Conservation (phyloP, 2,329 filamentous ascomycete genomes). For the Ophiostoma montium region DNA sequence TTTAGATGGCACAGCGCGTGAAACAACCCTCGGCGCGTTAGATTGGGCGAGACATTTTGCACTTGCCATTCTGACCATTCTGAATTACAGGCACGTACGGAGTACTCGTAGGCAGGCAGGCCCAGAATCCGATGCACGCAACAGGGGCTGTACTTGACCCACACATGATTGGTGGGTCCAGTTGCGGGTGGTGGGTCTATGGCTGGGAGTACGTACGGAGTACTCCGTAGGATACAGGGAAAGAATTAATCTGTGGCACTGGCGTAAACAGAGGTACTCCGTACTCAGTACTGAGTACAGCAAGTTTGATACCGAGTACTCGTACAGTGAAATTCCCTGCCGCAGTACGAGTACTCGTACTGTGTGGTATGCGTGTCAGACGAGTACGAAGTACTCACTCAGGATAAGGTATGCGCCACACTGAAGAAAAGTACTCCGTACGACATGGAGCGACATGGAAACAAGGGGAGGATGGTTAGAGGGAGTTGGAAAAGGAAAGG, state of each 20-base stretch:
- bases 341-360: not conserved
- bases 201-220: not conserved
- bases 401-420: not conserved
- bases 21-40: slow-evolving; percentile 6
- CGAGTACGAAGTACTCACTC: too few relatives aligned
- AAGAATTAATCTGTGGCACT: not conserved
- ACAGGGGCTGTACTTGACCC: slow-evolving; percentile 7
- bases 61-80: not conserved
- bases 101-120: not conserved
- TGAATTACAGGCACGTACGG: not conserved
- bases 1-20: slow-evolving; percentile 7
- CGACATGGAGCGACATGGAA: not conserved
- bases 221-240: not conserved
- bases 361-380: too few relatives aligned
- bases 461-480: not conserved
- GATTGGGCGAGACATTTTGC: not conserved
- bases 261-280: not conserved
- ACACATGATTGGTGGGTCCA: too few relatives aligned
- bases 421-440: not conserved
- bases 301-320: not conserved
- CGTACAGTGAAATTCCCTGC: too few relatives aligned
- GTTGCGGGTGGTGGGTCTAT: not conserved
- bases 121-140: slow-evolving; percentile 5
- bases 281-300: not conserved
- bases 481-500: not conserved